A percentile compares a stretch with the other conserved stretches of the same genome.
phyloP scores from a whole-genome alignment of 2,329 filamentous ascomycete species.

The Arachnomyces sp. region DNA sequence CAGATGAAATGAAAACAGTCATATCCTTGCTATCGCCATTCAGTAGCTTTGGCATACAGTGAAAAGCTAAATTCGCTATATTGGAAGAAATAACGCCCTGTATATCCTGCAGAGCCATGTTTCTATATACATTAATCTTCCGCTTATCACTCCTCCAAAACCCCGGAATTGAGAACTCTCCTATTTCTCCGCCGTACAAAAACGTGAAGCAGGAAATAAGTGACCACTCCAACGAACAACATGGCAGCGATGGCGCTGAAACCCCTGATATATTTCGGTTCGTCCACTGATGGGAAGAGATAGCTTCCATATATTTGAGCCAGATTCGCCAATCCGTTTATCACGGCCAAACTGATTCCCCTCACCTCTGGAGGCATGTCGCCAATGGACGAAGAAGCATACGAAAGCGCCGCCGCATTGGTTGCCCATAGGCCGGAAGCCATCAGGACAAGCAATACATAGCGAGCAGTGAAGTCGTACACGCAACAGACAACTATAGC shows the following conservation, averaged over 20 bases:
- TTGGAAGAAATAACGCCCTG: no score
- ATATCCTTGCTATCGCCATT: no score
- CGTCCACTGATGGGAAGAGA: conserved; percentile 43
- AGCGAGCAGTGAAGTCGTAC: conserved; percentile 47
- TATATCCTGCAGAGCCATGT: no score
- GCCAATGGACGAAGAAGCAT: conserved; percentile 46
- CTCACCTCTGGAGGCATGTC: conserved; percentile 43
- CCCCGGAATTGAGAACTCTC: no score
- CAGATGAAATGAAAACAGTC: no score
- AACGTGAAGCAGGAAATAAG: conserved; percentile 21
- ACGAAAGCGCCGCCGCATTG: conserved; percentile 46
- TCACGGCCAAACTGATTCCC: conserved; percentile 46
- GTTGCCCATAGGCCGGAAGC: conserved; percentile 48
- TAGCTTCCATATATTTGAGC: conserved; percentile 51
- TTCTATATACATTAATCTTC: no score
- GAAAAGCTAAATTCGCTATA: no score
- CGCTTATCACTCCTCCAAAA: no score
- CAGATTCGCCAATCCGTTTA: conserved; percentile 49
- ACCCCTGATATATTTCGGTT: conserved; percentile 43
- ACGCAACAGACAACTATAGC: conserved; percentile 37
- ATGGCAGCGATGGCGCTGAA: conserved; percentile 33
- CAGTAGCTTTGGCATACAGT: no score
- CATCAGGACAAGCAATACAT: conserved; percentile 50
- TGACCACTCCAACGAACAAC: conserved; percentile 22
- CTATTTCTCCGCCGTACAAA: conserved; percentile 14